Evolutionary conservation across 2,329 filamentous ascomycete genomes (phyloP), one percentile per base, ranked within the genome.

Genomic region (Aureobasidium sp.): DNA sequence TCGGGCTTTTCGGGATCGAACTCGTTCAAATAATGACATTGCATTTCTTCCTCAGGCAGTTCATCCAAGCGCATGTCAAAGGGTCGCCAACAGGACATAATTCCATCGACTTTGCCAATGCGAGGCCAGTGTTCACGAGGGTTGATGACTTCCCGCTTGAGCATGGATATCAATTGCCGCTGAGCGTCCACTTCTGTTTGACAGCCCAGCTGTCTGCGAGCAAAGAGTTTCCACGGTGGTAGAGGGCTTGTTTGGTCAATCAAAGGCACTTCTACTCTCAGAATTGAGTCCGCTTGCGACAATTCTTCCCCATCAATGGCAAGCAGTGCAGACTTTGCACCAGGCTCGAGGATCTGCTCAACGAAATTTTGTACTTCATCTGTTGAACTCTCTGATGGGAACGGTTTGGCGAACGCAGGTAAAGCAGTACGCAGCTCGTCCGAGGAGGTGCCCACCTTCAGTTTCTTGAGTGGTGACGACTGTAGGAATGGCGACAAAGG

Each of bases 181-280:
- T 75, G 72, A 1, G 68, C 67, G n/a, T 71, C 68, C 1, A 73
- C 58, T 36, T 72, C 71, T 1, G 69, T 71, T 8, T 65, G 52
- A 64, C 51, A 27, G 65, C 65, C 2, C 55, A 27, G 20, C 2
- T 42, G 27, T 20, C n/a, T 57, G 58, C 37, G 32, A n/a, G 66
- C 65, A 57, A 70, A 76, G 29, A 67, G 48, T 39, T 74, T 65
- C 83, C 83, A 85, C 0, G 81, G 82, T 4, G 78, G 70, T 7
- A 68, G 64, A 12, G 76, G 73, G 17, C 72, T 65, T 0, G 73
- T 70, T 39, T 79, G 76, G 32, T 80, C 77, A 64, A 85, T 69
- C 0, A 70, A 32, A 0, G 82, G 82, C 5, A 83, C 75, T n/a
- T 75, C 67, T 1, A 83, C 75, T 42, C 82, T 75, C 55, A 74